Evolutionary conservation across 192 early-diverging fungal species (phyloP).

Genomic region (Spizellomyces punctatus): DNA sequence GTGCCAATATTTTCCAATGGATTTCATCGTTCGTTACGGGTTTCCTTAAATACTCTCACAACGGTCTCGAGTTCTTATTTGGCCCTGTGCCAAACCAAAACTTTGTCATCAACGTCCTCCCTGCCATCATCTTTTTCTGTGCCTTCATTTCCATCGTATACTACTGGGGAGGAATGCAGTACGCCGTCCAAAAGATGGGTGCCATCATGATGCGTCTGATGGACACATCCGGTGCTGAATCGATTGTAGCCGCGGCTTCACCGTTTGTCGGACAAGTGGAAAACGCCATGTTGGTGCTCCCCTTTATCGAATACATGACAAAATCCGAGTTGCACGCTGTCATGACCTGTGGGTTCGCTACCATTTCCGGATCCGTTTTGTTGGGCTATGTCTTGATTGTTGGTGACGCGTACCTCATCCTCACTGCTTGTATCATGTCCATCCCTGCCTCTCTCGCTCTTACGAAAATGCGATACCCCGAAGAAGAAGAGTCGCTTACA

Average conservation of each 20-base stretch:
- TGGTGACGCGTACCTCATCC: slow-evolving; percentile 67
- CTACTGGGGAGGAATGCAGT: slow-evolving; percentile 83
- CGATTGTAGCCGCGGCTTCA: slow-evolving; percentile 81
- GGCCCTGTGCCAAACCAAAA: slow-evolving; percentile 46
- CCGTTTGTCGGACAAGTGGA: slow-evolving; percentile 86
- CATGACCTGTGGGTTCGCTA: slow-evolving; percentile 90
- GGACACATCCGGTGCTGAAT: slow-evolving; percentile 79
- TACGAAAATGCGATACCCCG: slow-evolving; percentile 85
- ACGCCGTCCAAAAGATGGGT: slow-evolving; percentile 70
- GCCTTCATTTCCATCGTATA: slow-evolving; percentile 81
- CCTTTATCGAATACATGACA: slow-evolving; percentile 83
- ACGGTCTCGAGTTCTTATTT: slow-evolving; percentile 74
- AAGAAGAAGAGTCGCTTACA: slow-evolving; percentile 80
- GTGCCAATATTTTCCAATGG: slow-evolving; percentile 75
- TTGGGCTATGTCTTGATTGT: slow-evolving; percentile 69
- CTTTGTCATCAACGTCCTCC: slow-evolving; percentile 76
- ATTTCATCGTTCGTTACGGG: slow-evolving; percentile 53
- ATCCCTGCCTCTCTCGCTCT: slow-evolving; percentile 81
- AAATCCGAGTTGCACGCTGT: slow-evolving; percentile 82
- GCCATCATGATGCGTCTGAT: slow-evolving; percentile 66
- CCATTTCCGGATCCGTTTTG: slow-evolving; percentile 80
- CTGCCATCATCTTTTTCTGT: slow-evolving; percentile 88
- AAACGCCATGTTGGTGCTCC: slow-evolving; percentile 77
- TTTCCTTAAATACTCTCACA: slow-evolving; percentile 68
- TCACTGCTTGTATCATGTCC: slow-evolving; percentile 90